Evolutionary conservation across 495 filamentous ascomycete genomes (phyloP).

Genomic region (Xanthoparmelia taractica): DNA sequence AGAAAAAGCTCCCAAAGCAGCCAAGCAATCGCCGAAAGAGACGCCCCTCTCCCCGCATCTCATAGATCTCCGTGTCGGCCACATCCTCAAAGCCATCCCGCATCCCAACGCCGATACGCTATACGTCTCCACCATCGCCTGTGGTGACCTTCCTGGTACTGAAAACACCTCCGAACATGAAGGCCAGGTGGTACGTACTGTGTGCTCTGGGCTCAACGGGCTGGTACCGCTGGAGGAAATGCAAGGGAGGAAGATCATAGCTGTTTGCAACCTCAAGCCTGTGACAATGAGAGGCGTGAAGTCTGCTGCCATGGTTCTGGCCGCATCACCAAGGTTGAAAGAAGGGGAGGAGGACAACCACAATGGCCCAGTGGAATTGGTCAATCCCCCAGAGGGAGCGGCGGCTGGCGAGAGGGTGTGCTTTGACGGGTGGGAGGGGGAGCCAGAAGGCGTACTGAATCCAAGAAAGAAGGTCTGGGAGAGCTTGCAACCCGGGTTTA

Average conservation of each 20-base stretch:
- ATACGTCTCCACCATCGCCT: conserved; percentile 93
- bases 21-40: conserved; percentile 56
- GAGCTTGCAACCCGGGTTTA: conserved; percentile 88
- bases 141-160: conserved; percentile 77
- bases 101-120: conserved; percentile 96
- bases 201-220: conserved; percentile 93
- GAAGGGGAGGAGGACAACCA: conserved; percentile 79
- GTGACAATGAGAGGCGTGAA: conserved; percentile 98
- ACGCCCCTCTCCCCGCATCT: conserved; percentile 70
- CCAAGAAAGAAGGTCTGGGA: conserved; percentile 99
- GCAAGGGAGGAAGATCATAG: conserved; percentile 90
- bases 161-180: conserved; percentile 84
- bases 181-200: conserved; percentile 81
- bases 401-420: conserved; percentile 75
- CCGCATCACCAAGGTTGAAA: conserved; percentile 71
- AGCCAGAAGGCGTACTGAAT: conserved; percentile 88
- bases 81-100: conserved; percentile 88
- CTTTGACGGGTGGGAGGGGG: conserved; percentile 88
- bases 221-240: conserved; percentile 88
- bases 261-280: conserved; percentile 95
- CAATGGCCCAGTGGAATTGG: conserved; percentile 86
- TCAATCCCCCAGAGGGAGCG: conserved; percentile 71
- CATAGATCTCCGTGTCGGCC: conserved; percentile 91
- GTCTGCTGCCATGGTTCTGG: conserved; percentile 90
- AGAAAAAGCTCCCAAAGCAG: conserved; percentile 63